phyloP scores from a whole-genome alignment of 2,329 filamentous ascomycete species.

The Colletotrichum scovillei region DNA sequence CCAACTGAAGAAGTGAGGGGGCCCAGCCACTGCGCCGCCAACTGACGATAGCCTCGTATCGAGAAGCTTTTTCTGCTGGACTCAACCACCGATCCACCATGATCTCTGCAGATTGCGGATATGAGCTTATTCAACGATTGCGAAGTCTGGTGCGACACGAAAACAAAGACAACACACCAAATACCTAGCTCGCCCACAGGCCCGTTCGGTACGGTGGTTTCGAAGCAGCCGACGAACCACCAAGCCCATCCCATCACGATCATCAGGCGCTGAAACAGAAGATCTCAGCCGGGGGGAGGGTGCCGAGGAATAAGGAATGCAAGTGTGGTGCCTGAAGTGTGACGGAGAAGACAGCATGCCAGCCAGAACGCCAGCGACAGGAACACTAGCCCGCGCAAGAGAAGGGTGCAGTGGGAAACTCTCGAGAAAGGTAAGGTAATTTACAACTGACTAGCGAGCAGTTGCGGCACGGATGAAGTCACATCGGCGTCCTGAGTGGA shows the following conservation, averaged over 20 bases:
- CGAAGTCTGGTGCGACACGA: neutral
- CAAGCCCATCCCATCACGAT: slow-evolving; percentile 26
- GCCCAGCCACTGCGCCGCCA: slow-evolving; percentile 8
- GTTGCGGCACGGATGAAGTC: slow-evolving; percentile 34
- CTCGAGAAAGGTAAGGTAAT: neutral
- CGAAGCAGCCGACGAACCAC: slow-evolving; percentile 9
- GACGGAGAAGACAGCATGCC: neutral
- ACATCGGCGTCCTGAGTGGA: slow-evolving; percentile 25
- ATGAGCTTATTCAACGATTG: neutral
- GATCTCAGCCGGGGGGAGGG: slow-evolving; percentile 21
- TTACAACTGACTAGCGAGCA: slow-evolving; percentile 22
- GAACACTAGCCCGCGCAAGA: neutral
- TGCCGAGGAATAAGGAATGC: slow-evolving; percentile 8
- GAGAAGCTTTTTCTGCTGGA: neutral
- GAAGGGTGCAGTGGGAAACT: slow-evolving; percentile 13
- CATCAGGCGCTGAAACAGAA: slow-evolving; percentile 33
- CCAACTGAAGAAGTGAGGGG: neutral
- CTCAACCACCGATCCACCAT: slow-evolving; percentile 1
- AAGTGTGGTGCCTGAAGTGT: neutral
- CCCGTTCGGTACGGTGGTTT: neutral
- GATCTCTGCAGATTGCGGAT: neutral
- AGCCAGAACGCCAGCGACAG: slow-evolving; percentile 7
- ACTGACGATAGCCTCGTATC: slow-evolving; percentile 30
- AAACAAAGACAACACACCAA: neutral
- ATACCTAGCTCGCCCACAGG: no score